Base-by-base conservation (phyloP, 352 stramenopile species). In the Pythium aquatile region DNA sequence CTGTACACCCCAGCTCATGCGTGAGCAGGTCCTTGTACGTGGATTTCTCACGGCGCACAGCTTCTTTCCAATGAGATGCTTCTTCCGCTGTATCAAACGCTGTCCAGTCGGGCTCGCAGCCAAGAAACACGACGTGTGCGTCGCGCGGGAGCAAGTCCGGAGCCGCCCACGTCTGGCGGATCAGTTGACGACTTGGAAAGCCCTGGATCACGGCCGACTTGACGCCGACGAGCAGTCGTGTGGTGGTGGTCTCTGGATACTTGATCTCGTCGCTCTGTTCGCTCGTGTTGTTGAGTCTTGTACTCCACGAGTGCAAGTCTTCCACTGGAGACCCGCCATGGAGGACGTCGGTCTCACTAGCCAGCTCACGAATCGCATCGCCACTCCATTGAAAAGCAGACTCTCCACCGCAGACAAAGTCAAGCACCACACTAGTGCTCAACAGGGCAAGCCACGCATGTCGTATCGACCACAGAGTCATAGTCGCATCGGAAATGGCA, bases 21-120 rank as follows among this genome's bases (percentile, higher is more conserved):
- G 75, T 85, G 2, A 91, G 67, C 1, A 91, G 39, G 30, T 90
- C 78, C 14, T 47, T 54, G 57, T 74, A 84, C 1, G 48, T 46
- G 13, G 29, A 39, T 55, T 78, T 78, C 54, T 91, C 78, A 3
- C 17, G 9, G 2, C 44, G 44, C 1, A 73, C 44, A 5, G 39
- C 26, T 14, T 17, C 46, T 8, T 11, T 57, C 20, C 28, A 29
- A 0, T 6, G 20, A 24, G 20, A 4, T 11, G 2, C 53, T 16
- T 11, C 24, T 28, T 61, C n/a, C 2, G 10, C 3, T 20, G 32
- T 9, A 35, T 52, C n/a, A 2, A 42, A 28, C 29, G 17, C 8
- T 26, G 29, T 30, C 52, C 30, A 47, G 3, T 66, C 52, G 3
- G 68, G 61, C 33, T 11, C 24, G 53, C 75, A 84, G 2, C 71